These are phyloP conservation scores for Pythium oligandrum DNA, from an alignment of 352 stramenopile genomes.

Conservation along the genomic window DNA sequence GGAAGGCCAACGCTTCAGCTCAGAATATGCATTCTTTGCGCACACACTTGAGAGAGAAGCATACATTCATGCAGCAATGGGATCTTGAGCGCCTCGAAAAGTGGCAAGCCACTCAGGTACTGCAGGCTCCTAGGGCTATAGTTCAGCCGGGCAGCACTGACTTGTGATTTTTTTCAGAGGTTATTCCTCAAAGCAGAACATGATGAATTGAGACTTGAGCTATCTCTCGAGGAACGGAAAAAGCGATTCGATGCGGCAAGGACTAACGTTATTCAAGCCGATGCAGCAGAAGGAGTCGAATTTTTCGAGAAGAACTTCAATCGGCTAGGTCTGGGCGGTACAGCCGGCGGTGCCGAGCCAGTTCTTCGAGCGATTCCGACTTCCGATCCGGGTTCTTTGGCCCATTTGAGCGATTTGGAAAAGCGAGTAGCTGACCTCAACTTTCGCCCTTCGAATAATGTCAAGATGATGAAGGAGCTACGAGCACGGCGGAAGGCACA, in stretches of 20 bases:
- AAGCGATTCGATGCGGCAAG: slow-evolving; percentile 25
- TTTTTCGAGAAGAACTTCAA: slow-evolving; percentile 67
- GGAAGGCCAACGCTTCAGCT: no score
- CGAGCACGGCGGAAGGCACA: slow-evolving; percentile 61
- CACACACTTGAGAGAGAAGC: slow-evolving; percentile 54
- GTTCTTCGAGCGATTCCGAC: slow-evolving; percentile 33
- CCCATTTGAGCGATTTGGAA: slow-evolving; percentile 40
- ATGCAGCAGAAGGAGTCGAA: slow-evolving; percentile 36
- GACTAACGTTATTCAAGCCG: slow-evolving; percentile 26
- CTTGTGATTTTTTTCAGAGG: slow-evolving; percentile 12
- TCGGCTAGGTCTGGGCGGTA: slow-evolving; percentile 36
- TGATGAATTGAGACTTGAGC: slow-evolving; percentile 52
- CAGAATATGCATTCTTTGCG: slow-evolving; percentile 9
- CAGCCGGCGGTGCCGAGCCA: slow-evolving; percentile 13
- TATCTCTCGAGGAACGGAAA: slow-evolving; percentile 43
- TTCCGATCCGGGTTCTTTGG: slow-evolving; percentile 31
- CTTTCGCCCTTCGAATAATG: slow-evolving; percentile 72
- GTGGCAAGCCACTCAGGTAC: slow-evolving; percentile 54
- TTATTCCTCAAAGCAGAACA: slow-evolving; percentile 33
- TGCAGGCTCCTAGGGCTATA: background rate
- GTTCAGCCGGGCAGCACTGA: no score
- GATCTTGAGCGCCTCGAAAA: slow-evolving; percentile 45
- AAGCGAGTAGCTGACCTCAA: slow-evolving; percentile 41
- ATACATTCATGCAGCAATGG: slow-evolving; percentile 56
- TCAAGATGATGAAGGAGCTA: slow-evolving; percentile 84